Evolutionary conservation across 306 rosid genomes (phyloP).

Genomic region (Albizia julibrissin): DNA sequence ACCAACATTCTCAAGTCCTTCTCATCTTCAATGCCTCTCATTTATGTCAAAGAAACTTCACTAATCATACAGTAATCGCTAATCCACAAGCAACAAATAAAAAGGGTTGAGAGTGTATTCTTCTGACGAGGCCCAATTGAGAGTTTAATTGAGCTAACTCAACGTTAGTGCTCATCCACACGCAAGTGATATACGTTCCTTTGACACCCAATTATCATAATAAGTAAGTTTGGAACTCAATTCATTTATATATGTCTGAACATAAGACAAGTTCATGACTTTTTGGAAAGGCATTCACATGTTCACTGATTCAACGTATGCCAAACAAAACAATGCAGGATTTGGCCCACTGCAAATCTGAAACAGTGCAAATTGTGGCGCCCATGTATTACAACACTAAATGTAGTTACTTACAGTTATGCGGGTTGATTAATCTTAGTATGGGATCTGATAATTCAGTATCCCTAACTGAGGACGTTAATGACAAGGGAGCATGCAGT

Average conservation of each 20-base stretch:
- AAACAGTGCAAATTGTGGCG: too few species aligned
- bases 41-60: not conserved
- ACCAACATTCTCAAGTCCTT: slow-evolving; percentile 36
- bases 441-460: too few species aligned
- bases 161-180: not conserved
- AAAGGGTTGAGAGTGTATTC: not conserved
- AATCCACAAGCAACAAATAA: not conserved
- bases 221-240: not conserved
- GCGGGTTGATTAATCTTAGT: too few species aligned
- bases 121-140: not conserved
- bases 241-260: not conserved
- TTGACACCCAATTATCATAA: not conserved
- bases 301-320: too few species aligned
- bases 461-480: too few species aligned
- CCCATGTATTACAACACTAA: too few species aligned
- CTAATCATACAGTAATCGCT: not conserved
- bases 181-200: not conserved
- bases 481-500: too few species aligned
- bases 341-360: too few species aligned
- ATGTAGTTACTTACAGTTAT: too few species aligned
- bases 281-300: not conserved
- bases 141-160: not conserved
- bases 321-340: too few species aligned
- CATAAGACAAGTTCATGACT: not conserved
- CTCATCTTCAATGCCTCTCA: not conserved